Evolutionary conservation across 176 grass and related monocot genomes (phyloP), one percentile per base, ranked within the genome.

Genomic region (Oryza meyeriana): DNA sequence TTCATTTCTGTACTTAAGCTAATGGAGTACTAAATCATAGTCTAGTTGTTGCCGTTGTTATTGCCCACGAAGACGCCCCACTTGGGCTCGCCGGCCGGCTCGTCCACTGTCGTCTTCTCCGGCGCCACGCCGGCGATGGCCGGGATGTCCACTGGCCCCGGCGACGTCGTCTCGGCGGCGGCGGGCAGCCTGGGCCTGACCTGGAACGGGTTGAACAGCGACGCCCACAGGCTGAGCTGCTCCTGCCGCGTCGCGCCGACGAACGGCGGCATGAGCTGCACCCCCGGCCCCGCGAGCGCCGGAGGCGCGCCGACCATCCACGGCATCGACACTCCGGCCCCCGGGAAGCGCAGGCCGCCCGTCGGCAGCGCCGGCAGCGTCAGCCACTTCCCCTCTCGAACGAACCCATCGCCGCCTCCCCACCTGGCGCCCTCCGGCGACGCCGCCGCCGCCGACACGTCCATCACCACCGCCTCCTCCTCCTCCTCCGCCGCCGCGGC

Each of bases 181-280:
- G 10, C 6, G 7, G 85, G 88, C 13, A 74, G 74, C 69, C 86
- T 42, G 35, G 86, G 81, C 81, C 67, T 61, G 64, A 85, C 58
- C 61, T 62, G 79, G 44, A 86, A 35, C 74, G 84, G 88, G 79
- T 90, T 86, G 88, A 90, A 83, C 68, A 90, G 88, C 38, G 83
- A 86, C 30, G 84, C 84, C 88, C 88, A 90, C 68, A 90, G 45
- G 84, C 68, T 90, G 31, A 90, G 38, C 61, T 86, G 79, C 61
- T 90, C 88, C 84, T 90, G 84, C 48, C 88, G 38, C 30, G 84
- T 86, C 30, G 79, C 79, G 47, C 79, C 84, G 36, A 90, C 26
- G 74, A 74, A 86, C 17, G 83, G 79, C n/a, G 22, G 55, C 20
- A 59, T 9, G 2, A 59, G 9, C 55, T 59, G 55, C 55, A 25